phyloP scores from a whole-genome alignment of 163 green algal genomes.

The Scenedesmus sp. region DNA sequence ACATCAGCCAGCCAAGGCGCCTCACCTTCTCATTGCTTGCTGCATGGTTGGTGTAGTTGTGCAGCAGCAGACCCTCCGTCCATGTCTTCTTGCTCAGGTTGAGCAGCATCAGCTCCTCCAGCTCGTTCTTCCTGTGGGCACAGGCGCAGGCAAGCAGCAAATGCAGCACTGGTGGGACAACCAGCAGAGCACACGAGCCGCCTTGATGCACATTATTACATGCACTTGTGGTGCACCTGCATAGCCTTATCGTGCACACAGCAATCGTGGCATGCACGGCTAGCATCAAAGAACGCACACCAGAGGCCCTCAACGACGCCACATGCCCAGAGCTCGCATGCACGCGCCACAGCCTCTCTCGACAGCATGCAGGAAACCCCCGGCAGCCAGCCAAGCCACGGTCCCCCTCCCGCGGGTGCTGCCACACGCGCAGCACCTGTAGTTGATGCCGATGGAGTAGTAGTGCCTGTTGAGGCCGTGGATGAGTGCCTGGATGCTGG shows the following conservation, averaged over 20 bases:
- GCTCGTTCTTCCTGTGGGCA: slow-evolving; percentile 92
- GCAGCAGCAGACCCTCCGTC: slow-evolving; percentile 92
- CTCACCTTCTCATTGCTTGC: slow-evolving; percentile 82
- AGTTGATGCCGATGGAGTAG: slow-evolving; percentile 99
- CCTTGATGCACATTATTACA: too few relatives aligned
- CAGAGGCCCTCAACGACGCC: too few relatives aligned
- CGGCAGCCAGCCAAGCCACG: not conserved
- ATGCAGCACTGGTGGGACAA: not conserved
- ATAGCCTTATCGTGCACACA: not conserved
- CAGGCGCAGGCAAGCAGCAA: not conserved
- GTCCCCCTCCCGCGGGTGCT: not conserved
- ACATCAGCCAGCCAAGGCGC: not conserved
- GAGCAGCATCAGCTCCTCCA: slow-evolving; percentile 99
- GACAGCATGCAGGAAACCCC: too few relatives aligned
- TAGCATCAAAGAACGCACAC: too few relatives aligned
- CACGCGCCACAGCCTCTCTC: too few relatives aligned
- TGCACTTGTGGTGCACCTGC: not conserved
- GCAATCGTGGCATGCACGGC: not conserved
- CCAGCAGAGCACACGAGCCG: too few relatives aligned
- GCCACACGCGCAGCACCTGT: slow-evolving; percentile 70
- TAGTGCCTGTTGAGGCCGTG: slow-evolving; percentile 99
- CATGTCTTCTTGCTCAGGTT: slow-evolving; percentile 97
- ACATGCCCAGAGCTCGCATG: too few relatives aligned
- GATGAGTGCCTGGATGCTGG: slow-evolving; percentile 99
- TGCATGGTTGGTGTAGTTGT: slow-evolving; percentile 87